These are phyloP conservation scores for Lachancea waltii DNA, from an alignment of 805 yeast species.

Conservation along the genomic window DNA sequence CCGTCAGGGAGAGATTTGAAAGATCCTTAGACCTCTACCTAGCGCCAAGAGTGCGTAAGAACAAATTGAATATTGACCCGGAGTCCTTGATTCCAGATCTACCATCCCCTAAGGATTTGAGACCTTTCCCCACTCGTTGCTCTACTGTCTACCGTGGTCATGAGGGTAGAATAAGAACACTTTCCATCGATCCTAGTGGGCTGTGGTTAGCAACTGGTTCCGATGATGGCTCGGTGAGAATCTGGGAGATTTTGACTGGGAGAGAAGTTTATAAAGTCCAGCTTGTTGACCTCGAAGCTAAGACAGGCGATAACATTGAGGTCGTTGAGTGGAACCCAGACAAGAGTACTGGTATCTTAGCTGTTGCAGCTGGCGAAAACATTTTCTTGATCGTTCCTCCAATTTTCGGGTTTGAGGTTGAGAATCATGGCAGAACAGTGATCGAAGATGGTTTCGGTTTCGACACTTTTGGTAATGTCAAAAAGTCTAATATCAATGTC, in stretches of 20 bases:
- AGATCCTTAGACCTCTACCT: conserved; percentile 87
- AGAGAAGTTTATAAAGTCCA: conserved; percentile 76
- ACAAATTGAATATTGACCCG: conserved; percentile 89
- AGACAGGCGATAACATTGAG: conserved; percentile 74
- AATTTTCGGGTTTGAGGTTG: conserved; percentile 80
- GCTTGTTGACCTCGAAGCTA: conserved; percentile 43
- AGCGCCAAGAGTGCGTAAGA: conserved; percentile 92
- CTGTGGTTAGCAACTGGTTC: conserved; percentile 96
- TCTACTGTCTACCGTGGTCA: conserved; percentile 85
- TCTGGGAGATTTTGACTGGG: conserved; percentile 97
- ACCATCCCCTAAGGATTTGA: conserved; percentile 92
- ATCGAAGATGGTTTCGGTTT: conserved; percentile 91
- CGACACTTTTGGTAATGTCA: conserved; percentile 53
- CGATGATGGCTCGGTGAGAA: conserved; percentile 89
- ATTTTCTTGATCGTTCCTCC: conserved; percentile 83
- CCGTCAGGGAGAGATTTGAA: conserved; percentile 86
- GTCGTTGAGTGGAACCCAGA: conserved; percentile 88
- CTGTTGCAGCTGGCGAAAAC: conserved; percentile 76
- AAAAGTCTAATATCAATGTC: conserved; percentile 37
- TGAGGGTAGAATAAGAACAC: conserved; percentile 68
- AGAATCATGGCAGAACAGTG: conserved; percentile 68
- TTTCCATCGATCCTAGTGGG: conserved; percentile 84
- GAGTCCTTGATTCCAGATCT: conserved; percentile 92
- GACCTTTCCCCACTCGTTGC: conserved; percentile 92
- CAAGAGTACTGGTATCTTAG: conserved; percentile 63